phyloP scores from a whole-genome alignment of 2,329 filamentous ascomycete species.

The Colletotrichum sojae region DNA sequence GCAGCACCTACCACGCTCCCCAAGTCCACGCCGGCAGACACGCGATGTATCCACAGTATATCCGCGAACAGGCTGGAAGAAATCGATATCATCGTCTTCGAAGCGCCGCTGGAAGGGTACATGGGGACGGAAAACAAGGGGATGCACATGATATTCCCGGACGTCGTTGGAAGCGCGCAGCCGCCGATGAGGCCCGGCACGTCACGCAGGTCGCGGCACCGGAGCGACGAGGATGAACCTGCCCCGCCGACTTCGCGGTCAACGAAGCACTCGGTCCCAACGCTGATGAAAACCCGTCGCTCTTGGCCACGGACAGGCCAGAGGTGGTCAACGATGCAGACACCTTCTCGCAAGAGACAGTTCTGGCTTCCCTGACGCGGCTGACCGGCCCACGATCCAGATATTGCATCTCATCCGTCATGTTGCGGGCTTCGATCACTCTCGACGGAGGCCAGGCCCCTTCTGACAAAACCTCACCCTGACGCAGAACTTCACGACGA shows the following conservation, averaged over 20 bases:
- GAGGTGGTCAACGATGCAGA: neutral
- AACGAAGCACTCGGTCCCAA: neutral
- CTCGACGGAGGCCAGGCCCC: neutral
- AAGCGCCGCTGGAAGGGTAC: neutral
- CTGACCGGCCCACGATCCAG: constrained; percentile 24
- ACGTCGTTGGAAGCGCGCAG: constrained; percentile 8
- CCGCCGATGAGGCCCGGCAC: constrained; percentile 10
- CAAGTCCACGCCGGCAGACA: constrained; percentile 5
- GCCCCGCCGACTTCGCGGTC: constrained; percentile 1
- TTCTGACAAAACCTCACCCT: constrained; percentile 1
- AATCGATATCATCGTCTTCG: constrained; percentile 17
- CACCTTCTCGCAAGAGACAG: neutral
- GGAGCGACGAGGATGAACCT: constrained; percentile 4
- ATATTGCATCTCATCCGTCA: constrained; percentile 14
- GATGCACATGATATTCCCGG: neutral
- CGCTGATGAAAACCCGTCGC: neutral
- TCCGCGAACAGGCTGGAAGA: neutral
- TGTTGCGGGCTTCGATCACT: neutral
- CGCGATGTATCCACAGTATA: neutral
- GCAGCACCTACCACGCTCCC: constrained; percentile 13
- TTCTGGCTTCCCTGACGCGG: constrained; percentile 12
- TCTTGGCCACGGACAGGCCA: neutral
- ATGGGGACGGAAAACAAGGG: neutral
- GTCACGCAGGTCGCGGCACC: neutral
- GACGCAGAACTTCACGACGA: neutral